Conservation (phyloP, 352 stramenopile genomes). For the Pythium guiyangense region DNA sequence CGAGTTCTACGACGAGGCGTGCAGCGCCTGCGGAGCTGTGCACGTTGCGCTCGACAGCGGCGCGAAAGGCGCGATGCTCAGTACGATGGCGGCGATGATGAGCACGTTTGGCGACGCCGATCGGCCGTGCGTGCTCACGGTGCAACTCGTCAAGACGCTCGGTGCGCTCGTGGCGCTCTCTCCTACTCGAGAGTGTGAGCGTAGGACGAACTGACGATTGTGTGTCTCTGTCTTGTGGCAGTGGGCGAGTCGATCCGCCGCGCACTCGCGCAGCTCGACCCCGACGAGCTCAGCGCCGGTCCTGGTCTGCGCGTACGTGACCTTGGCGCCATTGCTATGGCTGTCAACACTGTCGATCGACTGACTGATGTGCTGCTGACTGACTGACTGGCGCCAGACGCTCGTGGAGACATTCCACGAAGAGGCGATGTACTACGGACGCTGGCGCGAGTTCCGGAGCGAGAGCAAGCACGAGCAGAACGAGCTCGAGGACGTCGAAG, state of each 20-base stretch:
- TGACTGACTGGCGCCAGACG: constrained; percentile 26
- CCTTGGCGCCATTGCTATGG: neutral
- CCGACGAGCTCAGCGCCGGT: constrained; percentile 34
- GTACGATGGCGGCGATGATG: constrained; percentile 80
- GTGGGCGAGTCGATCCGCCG: constrained; percentile 52
- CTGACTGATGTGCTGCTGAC: neutral
- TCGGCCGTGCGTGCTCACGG: constrained; percentile 48
- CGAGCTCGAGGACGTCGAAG: constrained; percentile 73
- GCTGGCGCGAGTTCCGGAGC: constrained; percentile 76
- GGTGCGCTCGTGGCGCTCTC: constrained; percentile 20
- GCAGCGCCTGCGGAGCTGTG: constrained; percentile 42
- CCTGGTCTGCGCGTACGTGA: constrained; percentile 43
- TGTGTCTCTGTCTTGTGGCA: constrained; percentile 10
- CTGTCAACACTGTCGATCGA: constrained; percentile 1
- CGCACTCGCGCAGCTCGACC: constrained; percentile 28
- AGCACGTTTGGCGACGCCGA: constrained; percentile 73
- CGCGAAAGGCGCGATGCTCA: constrained; percentile 37
- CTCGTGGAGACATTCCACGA: constrained; percentile 73
- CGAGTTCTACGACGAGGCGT: constrained; percentile 65
- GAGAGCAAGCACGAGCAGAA: constrained; percentile 78
- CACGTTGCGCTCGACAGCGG: constrained; percentile 37
- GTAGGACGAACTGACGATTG: neutral
- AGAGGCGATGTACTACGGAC: constrained; percentile 80
- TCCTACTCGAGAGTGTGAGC: too few relatives aligned
- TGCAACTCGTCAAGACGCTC: constrained; percentile 48